Evolutionary conservation across 1,284 basidiomycete genomes (phyloP).

Genomic region (Ganoderma sinense): DNA sequence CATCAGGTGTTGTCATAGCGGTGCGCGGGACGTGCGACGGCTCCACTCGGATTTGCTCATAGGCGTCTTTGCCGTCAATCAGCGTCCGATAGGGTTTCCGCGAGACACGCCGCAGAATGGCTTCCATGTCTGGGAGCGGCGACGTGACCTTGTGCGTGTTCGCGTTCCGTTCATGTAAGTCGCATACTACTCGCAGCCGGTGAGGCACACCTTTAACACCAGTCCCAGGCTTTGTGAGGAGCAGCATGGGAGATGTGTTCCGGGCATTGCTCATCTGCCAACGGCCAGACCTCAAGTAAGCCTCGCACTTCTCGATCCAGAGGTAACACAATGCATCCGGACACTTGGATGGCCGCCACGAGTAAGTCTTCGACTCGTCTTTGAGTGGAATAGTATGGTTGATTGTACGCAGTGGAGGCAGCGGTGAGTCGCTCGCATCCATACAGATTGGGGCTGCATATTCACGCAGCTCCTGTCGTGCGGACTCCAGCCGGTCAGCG

Average conservation of each 20-base stretch:
- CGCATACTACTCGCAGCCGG: constrained; percentile 32
- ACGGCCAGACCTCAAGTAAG: constrained; percentile 30
- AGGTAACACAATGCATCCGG: constrained; percentile 36
- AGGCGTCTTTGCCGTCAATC: constrained; percentile 13
- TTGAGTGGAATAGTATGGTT: constrained; percentile 48
- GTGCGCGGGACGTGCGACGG: constrained; percentile 13
- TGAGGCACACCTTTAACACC: constrained; percentile 1
- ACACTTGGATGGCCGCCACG: constrained; percentile 40
- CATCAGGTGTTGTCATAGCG: constrained; percentile 32
- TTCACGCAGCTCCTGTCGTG: constrained; percentile 25
- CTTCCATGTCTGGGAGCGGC: constrained; percentile 33
- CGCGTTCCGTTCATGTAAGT: constrained; percentile 36
- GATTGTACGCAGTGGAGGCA: constrained; percentile 36
- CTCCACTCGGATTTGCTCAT: constrained; percentile 19
- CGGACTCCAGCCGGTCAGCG: constrained; percentile 23
- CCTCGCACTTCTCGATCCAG: constrained; percentile 40
- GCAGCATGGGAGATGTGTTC: constrained; percentile 7
- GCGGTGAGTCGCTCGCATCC: constrained; percentile 33
- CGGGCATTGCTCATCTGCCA: constrained; percentile 1
- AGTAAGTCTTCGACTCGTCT: constrained; percentile 40
- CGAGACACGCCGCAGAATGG: constrained; percentile 25
- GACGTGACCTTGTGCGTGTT: constrained; percentile 35
- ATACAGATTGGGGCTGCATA: constrained; percentile 37
- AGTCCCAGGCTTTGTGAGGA: constrained; percentile 10
- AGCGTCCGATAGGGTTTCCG: constrained; percentile 11